Evolutionary conservation across 106 monocot species (phyloP).

Genomic region (Apostasia shenzhenica): DNA sequence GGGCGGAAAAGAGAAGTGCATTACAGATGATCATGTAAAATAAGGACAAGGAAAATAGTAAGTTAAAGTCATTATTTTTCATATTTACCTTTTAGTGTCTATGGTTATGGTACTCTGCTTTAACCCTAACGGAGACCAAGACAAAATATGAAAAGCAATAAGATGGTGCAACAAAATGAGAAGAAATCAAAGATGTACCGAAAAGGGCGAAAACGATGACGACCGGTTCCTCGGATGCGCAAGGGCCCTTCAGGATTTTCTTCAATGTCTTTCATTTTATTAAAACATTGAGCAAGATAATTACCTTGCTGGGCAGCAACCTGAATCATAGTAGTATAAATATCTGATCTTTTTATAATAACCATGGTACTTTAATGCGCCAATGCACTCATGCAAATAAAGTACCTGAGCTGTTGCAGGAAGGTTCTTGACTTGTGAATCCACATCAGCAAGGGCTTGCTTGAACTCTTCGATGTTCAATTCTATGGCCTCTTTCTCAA

Average conservation of each 20-base stretch:
- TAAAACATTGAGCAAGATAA: conserved; percentile 48
- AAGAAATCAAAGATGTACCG: conserved; percentile 9
- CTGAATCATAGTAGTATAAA: conserved; percentile 1
- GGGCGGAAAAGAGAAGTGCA: too few species aligned
- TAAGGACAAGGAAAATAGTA: too few species aligned
- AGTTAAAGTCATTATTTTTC: too few species aligned
- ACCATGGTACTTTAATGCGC: too few species aligned
- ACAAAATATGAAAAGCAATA: too few species aligned
- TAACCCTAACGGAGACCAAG: too few species aligned
- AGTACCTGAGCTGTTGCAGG: conserved; percentile 3
- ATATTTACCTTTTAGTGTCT: too few species aligned
- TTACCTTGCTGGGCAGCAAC: conserved; percentile 49
- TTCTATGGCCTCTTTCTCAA: neutral
- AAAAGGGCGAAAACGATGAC: conserved; percentile 39
- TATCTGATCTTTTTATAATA: too few species aligned
- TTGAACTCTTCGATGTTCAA: neutral
- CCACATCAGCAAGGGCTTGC: conserved; percentile 4
- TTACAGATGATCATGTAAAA: too few species aligned
- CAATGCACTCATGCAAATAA: too few species aligned
- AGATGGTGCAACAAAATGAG: neutral
- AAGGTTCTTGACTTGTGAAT: conserved; percentile 3
- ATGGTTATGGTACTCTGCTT: too few species aligned
- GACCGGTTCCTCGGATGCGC: conserved; percentile 28
- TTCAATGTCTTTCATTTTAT: conserved; percentile 24
- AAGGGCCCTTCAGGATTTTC: conserved; percentile 25